Evolutionary conservation across 2,329 filamentous ascomycete species (phyloP).

Genomic region (Purpureocillium lavendulum): DNA sequence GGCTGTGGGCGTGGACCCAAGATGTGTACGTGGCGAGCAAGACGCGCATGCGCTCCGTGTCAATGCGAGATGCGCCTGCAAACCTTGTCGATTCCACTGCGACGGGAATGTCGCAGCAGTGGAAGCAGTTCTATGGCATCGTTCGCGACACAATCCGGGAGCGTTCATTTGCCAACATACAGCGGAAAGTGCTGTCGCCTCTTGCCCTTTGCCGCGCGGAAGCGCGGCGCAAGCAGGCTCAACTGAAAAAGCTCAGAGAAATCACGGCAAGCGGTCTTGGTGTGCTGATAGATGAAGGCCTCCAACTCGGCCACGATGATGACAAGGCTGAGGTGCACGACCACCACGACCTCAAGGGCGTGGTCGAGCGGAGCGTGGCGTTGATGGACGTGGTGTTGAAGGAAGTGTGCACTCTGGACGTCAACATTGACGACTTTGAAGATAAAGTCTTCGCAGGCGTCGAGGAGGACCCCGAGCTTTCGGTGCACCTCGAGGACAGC

Average conservation of each 20-base stretch:
- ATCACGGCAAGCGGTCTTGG: conserved; percentile 82
- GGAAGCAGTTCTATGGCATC: conserved; percentile 69
- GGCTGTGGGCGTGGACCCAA: conserved; percentile 63
- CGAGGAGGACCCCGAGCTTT: conserved; percentile 51
- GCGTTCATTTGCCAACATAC: conserved; percentile 61
- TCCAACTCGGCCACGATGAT: conserved; percentile 57
- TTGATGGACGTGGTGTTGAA: conserved; percentile 80
- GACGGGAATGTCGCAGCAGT: conserved; percentile 39
- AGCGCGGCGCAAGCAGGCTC: conserved; percentile 64
- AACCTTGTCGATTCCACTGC: conserved; percentile 26
- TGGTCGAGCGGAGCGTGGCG: conserved; percentile 71
- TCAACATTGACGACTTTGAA: conserved; percentile 55
- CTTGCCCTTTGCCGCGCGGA: conserved; percentile 68
- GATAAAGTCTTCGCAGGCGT: conserved; percentile 57
- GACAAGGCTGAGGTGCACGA: conserved; percentile 46
- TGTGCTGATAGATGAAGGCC: conserved; percentile 76
- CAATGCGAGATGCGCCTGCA: conserved; percentile 16
- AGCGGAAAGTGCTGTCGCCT: conserved; percentile 66
- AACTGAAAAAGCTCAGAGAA: conserved; percentile 63
- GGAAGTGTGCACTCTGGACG: conserved; percentile 58
- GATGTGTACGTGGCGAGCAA: conserved; percentile 60
- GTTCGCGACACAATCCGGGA: conserved; percentile 69
- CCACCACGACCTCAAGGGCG: conserved; percentile 53
- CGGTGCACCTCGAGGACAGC: conserved; percentile 39
- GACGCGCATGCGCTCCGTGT: conserved; percentile 29